Evolutionary conservation across 2,329 filamentous ascomycete species (phyloP), one percentile per base, ranked within the genome.

Genomic region (Sclerotinia borealis): DNA sequence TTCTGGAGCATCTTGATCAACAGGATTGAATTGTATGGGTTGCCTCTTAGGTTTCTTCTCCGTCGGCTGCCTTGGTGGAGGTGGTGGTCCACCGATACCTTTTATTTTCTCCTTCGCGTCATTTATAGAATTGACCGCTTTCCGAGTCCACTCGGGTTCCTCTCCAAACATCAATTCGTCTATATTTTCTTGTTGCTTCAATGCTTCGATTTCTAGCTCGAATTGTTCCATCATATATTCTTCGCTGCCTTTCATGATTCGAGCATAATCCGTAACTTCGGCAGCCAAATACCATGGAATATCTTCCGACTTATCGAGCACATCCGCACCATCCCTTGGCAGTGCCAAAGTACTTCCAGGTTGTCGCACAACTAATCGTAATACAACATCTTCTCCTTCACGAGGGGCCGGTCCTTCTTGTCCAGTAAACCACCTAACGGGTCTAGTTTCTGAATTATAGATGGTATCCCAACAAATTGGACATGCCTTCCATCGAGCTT

Each of bases 281-380:
- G 92, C 92, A 7, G 91, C 92, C 76, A 95, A 92, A 75, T 96
- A 92, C 95, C 95, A 99, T 0, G 95, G 95, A 41, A 98, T 85
- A 71, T 93, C 89, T 58, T 93, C 87, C 10, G 84, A 85, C 25
- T 85, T 82, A 36, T 83, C 83, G 34, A 92, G 79, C 3, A 85
- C 81, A 68, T 95, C 90, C 3, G 86, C 85, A 5, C 83, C 83
- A 74, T 97, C 93, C 68, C 89, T 85, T 13, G 95, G 95, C 68
- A 99, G 81, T 3, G 93, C 93, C 64, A 98, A 80, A 2, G 92
- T 97, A 70, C 90, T 96, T 61, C 87, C 86, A 22, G 91, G 84
- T 63, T 88, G 85, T 66, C 95, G 83, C 78, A 89, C 89, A 76
- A 98, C 91, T 63, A 99, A 80, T 59, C 93, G 86, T 51, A 99